Evolutionary conservation across 306 rosid genomes (phyloP).

Genomic region (Begonia fuchsioides): DNA sequence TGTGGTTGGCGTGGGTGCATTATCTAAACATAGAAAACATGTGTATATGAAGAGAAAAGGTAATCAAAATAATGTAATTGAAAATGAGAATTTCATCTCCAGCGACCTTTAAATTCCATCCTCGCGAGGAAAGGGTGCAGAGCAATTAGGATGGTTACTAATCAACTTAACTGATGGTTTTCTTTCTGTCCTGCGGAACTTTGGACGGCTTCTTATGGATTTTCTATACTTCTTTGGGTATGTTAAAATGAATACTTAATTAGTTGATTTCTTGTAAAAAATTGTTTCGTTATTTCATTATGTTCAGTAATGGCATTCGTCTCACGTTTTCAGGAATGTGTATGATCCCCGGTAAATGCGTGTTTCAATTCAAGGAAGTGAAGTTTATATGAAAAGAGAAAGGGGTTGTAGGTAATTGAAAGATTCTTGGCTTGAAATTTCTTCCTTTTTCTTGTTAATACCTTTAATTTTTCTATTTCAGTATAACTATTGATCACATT

Average conservation of each 20-base stretch:
- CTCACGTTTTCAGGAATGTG: conserved; percentile 48
- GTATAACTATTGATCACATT: conserved; percentile 1
- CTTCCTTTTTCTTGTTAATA: not conserved
- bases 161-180: conserved; percentile 1
- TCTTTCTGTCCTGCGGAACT: conserved; percentile 41
- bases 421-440: not conserved
- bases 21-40: too few relatives aligned
- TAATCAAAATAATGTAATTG: too few relatives aligned
- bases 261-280: not conserved
- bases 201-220: conserved; percentile 84
- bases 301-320: not conserved
- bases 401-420: conserved; percentile 79
- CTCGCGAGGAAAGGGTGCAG: not conserved
- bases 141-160: not conserved
- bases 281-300: not conserved
- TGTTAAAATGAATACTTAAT: conserved; percentile 9
- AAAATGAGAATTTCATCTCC: too few relatives aligned
- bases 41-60: too few relatives aligned
- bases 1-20: conserved; percentile 69
- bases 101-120: too few relatives aligned
- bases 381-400: conserved; percentile 84
- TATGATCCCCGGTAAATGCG: conserved; percentile 98
- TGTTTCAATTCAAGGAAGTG: conserved; percentile 91
- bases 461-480: not conserved
- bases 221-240: conserved; percentile 94